phyloP scores from a whole-genome alignment of 805 yeast species.

The Cyberlindnera suaveolens region DNA sequence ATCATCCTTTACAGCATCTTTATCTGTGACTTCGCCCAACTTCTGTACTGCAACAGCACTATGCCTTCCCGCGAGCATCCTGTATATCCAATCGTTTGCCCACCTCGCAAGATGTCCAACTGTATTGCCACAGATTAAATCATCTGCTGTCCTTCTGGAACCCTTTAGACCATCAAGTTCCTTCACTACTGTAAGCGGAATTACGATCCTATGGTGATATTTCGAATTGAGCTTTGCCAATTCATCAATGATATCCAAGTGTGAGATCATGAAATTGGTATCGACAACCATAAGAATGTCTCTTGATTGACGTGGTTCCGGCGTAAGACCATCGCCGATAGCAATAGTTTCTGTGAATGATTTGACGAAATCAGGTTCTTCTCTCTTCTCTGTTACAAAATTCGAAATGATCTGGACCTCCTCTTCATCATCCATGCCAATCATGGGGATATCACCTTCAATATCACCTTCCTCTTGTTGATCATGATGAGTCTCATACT shows the following conservation, averaged over 20 bases:
- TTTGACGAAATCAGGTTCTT: neutral
- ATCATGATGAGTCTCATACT: neutral
- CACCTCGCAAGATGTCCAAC: constrained; percentile 56
- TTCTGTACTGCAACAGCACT: constrained; percentile 61
- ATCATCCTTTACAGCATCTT: constrained; percentile 55
- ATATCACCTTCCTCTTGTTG: constrained; percentile 3
- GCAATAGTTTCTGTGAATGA: neutral
- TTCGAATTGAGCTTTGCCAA: constrained; percentile 34
- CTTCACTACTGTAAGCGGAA: constrained; percentile 64
- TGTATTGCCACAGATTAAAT: constrained; percentile 21
- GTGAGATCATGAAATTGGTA: constrained; percentile 76
- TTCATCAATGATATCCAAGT: constrained; percentile 51
- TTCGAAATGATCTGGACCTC: constrained; percentile 40
- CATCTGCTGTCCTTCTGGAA: constrained; percentile 23
- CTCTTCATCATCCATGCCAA: constrained; percentile 38
- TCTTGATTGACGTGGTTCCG: constrained; percentile 5
- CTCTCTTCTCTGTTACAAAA: constrained; percentile 27
- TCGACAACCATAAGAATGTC: constrained; percentile 57
- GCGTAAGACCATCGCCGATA: constrained; percentile 5
- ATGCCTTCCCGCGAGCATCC: constrained; percentile 44
- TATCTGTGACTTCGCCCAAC: constrained; percentile 44
- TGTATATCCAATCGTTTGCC: constrained; percentile 77
- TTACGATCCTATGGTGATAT: constrained; percentile 46
- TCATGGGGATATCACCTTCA: constrained; percentile 42
- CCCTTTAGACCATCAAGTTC: constrained; percentile 83